These are phyloP conservation scores for Stachybotrys chlorohalonatus DNA, from an alignment of 2,329 filamentous ascomycete genomes.

Conservation along the genomic window DNA sequence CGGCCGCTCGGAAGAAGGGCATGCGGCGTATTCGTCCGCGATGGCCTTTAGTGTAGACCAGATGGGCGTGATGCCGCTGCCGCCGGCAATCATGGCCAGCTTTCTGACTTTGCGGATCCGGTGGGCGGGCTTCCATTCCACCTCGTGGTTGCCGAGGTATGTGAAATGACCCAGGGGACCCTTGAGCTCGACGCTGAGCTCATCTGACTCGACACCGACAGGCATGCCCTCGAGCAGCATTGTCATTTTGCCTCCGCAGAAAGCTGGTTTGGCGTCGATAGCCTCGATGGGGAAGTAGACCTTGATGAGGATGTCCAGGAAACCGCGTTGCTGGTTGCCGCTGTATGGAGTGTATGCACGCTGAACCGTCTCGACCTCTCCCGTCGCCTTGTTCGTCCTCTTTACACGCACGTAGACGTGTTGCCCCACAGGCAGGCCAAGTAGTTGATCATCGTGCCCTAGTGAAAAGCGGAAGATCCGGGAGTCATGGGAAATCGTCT, in stretches of 20 bases:
- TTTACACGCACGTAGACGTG: constrained; percentile 78
- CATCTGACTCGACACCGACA: constrained; percentile 33
- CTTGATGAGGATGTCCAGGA: constrained; percentile 71
- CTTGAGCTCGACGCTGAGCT: constrained; percentile 70
- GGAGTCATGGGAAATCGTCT: constrained; percentile 65
- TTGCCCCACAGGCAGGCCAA: constrained; percentile 77
- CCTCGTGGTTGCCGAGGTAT: constrained; percentile 61
- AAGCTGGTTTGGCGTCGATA: constrained; percentile 34
- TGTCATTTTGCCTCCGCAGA: constrained; percentile 71
- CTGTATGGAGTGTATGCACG: constrained; percentile 83
- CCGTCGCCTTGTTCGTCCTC: constrained; percentile 50
- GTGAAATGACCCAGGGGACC: constrained; percentile 81
- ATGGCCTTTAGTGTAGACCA: constrained; percentile 74
- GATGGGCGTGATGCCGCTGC: constrained; percentile 87
- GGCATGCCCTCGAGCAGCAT: constrained; percentile 66
- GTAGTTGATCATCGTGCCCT: constrained; percentile 56
- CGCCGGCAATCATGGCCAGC: constrained; percentile 82
- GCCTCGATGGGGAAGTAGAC: constrained; percentile 48
- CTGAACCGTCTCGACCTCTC: constrained; percentile 66
- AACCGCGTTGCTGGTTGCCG: constrained; percentile 48
- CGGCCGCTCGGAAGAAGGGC: constrained; percentile 30
- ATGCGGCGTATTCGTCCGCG: constrained; percentile 1
- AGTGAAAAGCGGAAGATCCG: constrained; percentile 75
- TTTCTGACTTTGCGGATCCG: constrained; percentile 47
- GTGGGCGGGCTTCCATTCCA: constrained; percentile 42